Evolutionary conservation across 805 yeast genomes (phyloP).

Genomic region (Teunomyces gatunensis): DNA sequence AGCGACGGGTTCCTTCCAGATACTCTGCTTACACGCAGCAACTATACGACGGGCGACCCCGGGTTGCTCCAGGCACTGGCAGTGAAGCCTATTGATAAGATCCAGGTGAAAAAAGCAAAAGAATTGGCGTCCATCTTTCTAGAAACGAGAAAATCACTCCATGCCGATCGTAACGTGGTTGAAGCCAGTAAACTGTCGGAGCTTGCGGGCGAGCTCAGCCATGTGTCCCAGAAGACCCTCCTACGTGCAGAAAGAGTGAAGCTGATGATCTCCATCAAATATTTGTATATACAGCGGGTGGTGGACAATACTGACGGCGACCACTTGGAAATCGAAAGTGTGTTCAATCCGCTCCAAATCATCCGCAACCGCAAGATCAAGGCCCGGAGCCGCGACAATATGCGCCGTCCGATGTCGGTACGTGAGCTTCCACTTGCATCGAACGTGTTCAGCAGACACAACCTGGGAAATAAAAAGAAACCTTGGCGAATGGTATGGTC

Average conservation of each 20-base stretch:
- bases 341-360: constrained; percentile 81
- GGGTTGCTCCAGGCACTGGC: not conserved
- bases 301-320: constrained; percentile 18
- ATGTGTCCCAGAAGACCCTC: constrained; percentile 35
- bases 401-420: constrained; percentile 30
- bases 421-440: constrained; percentile 62
- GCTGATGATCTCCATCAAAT: constrained; percentile 48
- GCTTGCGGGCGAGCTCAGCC: constrained; percentile 7
- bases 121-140: constrained; percentile 40
- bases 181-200: constrained; percentile 23
- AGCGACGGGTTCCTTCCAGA: not conserved
- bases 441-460: constrained; percentile 52
- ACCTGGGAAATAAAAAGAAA: constrained; percentile 21
- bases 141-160: constrained; percentile 41
- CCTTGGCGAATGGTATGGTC: constrained; percentile 59
- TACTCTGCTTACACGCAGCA: not conserved
- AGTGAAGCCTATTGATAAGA: not conserved
- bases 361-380: constrained; percentile 67
- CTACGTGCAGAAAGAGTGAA: constrained; percentile 51
- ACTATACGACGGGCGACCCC: not conserved
- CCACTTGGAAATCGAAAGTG: constrained; percentile 58
- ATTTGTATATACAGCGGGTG: constrained; percentile 44
- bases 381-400: constrained; percentile 44
- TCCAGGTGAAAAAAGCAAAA: constrained; percentile 25
- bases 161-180: constrained; percentile 40